Evolutionary conservation across 1,284 basidiomycete species (phyloP).

Genomic region (Heimioporus punctisporus): DNA sequence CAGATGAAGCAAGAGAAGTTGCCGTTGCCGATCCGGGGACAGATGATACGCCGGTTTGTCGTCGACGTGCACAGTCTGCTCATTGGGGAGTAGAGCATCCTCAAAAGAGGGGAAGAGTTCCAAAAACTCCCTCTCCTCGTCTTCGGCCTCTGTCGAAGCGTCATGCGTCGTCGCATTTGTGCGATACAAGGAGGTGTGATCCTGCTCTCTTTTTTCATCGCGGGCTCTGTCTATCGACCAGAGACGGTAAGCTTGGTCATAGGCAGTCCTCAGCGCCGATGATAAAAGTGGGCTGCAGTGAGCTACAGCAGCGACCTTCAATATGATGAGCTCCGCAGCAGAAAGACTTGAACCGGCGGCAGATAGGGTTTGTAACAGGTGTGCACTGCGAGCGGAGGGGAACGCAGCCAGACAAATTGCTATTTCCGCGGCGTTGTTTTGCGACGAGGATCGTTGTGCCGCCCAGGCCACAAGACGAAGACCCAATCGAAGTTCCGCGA

Average conservation of each 20-base stretch:
- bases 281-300: constrained; percentile 33
- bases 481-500: constrained; percentile 77
- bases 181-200: constrained; percentile 82
- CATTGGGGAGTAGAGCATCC: constrained; percentile 48
- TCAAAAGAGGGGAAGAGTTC: constrained; percentile 87
- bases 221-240: constrained; percentile 85
- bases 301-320: constrained; percentile 51
- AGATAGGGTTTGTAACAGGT: constrained; percentile 31
- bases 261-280: constrained; percentile 46
- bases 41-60: constrained; percentile 19
- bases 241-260: constrained; percentile 76
- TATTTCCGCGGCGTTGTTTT: constrained; percentile 16
- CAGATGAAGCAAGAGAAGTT: constrained; percentile 28
- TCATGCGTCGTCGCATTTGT: constrained; percentile 62
- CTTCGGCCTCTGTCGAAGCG: constrained; percentile 69
- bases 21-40: constrained; percentile 20
- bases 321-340: constrained; percentile 42
- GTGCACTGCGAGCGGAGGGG: constrained; percentile 50
- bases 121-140: constrained; percentile 83
- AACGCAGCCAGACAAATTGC: constrained; percentile 48
- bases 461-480: constrained; percentile 54
- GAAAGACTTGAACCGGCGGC: constrained; percentile 11
- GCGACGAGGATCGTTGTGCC: constrained; percentile 11
- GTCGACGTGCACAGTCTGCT: constrained; percentile 6
- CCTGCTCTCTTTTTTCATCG: constrained; percentile 65